phyloP scores from a whole-genome alignment of 2,329 filamentous ascomycete species.

The Juglanconis oblonga region DNA sequence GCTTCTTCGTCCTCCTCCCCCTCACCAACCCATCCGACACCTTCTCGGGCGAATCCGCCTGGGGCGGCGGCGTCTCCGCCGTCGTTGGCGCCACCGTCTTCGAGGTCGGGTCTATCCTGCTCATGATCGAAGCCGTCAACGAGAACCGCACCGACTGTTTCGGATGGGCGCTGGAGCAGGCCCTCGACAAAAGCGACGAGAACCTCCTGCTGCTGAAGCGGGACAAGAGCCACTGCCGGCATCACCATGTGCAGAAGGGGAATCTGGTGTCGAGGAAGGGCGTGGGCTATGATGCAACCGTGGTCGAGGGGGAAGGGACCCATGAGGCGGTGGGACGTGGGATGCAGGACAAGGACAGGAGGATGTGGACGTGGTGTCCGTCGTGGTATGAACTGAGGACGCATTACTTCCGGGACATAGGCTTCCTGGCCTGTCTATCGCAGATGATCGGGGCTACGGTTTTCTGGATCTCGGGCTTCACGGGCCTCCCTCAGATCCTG shows the following conservation, averaged over 20 bases:
- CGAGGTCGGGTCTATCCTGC: conserved; percentile 58
- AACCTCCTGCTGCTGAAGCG: conserved; percentile 1
- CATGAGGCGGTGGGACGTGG: neutral
- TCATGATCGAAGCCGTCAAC: conserved; percentile 68
- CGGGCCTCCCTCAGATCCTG: conserved; percentile 55
- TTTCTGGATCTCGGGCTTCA: conserved; percentile 64
- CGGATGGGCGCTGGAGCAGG: conserved; percentile 63
- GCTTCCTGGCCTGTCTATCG: conserved; percentile 57
- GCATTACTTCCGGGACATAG: conserved; percentile 60
- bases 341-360: neutral
- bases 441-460: conserved; percentile 59
- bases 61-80: conserved; percentile 59
- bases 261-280: conserved; percentile 1
- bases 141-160: conserved; percentile 64
- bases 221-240: conserved; percentile 14
- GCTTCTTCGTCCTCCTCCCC: conserved; percentile 64
- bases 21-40: conserved; percentile 47
- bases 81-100: conserved; percentile 69
- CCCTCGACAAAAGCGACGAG: conserved; percentile 24
- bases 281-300: neutral
- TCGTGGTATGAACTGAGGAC: conserved; percentile 51
- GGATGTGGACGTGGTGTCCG: conserved; percentile 59
- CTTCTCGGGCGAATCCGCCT: conserved; percentile 50
- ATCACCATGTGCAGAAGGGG: conserved; percentile 20
- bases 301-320: neutral